Evolutionary conservation across 257 asterid genomes (phyloP).

Genomic region (Asclepias syriaca): DNA sequence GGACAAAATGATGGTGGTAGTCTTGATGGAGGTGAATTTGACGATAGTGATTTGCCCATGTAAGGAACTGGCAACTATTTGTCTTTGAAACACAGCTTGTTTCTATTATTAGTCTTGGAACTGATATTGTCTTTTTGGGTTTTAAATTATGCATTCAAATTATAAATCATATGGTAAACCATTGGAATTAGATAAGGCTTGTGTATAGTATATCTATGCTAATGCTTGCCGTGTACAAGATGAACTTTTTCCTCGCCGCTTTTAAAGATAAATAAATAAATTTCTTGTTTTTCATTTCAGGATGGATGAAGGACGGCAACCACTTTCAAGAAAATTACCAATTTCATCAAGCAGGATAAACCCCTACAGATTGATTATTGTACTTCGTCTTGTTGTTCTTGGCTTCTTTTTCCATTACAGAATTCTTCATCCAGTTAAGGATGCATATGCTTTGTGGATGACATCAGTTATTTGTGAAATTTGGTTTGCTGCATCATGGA

Average conservation of each 20-base stretch:
- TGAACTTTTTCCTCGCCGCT: not conserved
- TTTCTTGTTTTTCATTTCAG: slow-evolving; percentile 30
- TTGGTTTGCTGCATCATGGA: slow-evolving; percentile 94
- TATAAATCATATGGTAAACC: not conserved
- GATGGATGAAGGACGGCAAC: slow-evolving; percentile 97
- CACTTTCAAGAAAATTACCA: slow-evolving; percentile 80
- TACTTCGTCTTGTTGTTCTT: slow-evolving; percentile 71
- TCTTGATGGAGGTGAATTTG: slow-evolving; percentile 40
- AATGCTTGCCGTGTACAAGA: not conserved
- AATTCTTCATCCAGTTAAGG: slow-evolving; percentile 72
- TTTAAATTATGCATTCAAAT: not conserved
- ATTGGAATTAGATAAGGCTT: not conserved
- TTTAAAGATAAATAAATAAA: not conserved
- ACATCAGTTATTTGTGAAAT: slow-evolving; percentile 90
- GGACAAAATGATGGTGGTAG: slow-evolving; percentile 37
- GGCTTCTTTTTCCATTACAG: slow-evolving; percentile 83
- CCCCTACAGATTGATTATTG: slow-evolving; percentile 73
- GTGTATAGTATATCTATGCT: not conserved
- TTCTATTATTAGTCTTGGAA: not conserved
- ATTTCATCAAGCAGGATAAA: slow-evolving; percentile 78
- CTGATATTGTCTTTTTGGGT: not conserved
- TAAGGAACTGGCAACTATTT: slow-evolving; percentile 24
- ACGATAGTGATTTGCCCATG: slow-evolving; percentile 58
- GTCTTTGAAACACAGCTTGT: not conserved
- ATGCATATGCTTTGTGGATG: slow-evolving; percentile 82